Evolutionary conservation across 257 asterid species (phyloP), one percentile per base, ranked within the genome.

Genomic region (Ballota nigra): DNA sequence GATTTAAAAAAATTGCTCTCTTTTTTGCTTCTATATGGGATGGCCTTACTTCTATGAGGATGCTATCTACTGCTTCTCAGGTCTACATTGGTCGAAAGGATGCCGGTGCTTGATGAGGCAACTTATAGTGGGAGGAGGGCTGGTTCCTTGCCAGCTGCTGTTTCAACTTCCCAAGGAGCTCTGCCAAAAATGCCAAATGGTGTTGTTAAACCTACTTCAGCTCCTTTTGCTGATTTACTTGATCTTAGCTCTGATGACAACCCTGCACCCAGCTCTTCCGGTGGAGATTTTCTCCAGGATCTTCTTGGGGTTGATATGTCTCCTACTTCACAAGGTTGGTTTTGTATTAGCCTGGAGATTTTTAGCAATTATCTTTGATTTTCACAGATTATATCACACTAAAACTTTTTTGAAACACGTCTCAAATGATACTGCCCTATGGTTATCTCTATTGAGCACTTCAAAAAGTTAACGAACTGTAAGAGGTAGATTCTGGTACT

Each of bases 71-170:
- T 22, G 64, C 59, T 62, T 65, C 73, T 72, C 86, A 95, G 99
- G 83, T 79, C 99, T 69, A 76, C 87, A 29, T 83, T 95, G 78
- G 95, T 92, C 36, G 99, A 95, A 82, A 88, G 94, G 79, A 92
- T 92, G 97, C 99, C 99, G 28, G 96, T 85, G 68, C 96, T 95
- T 38, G 98, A 95, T 73, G 99, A 92, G 80, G 91, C 96, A 69
- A 86, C 91, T 22, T 88, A 82, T 75, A 88, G 86, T 41, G 93
- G 96, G 77, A 88, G 93, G 86, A 89, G 86, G 80, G 88, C 94
- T 49, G 96, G 98, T 63, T 86, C 95, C 47, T 67, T 91, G 51
- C 83, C 96, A 57, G 84, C 86, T 80, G 82, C 81, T 59, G 89
- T 79, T 74, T 88, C 97, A 78, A 88, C 96, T 78, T 89, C 97